Evolutionary conservation across 2,329 filamentous ascomycete genomes (phyloP), one percentile per base, ranked within the genome.

Genomic region (Clonostachys rosea): DNA sequence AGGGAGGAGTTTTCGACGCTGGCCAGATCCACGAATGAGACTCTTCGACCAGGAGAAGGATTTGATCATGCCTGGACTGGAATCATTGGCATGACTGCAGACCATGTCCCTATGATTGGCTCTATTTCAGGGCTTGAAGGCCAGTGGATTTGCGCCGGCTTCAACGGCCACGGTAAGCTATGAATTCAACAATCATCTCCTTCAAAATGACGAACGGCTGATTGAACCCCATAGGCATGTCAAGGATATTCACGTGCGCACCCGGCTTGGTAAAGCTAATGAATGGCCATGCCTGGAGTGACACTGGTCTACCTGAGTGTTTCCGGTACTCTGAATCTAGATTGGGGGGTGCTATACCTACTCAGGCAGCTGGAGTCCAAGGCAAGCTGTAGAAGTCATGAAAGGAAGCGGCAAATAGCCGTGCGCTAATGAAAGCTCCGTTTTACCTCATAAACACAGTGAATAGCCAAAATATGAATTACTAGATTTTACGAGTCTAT

Each of bases 71-170:
- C 64, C 3, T 76, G 72, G 72, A 71, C 66, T 2, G 73, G 71
- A 0, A 71, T 76, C 49, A 67, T 75, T 36, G 72, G 61, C 11
- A 69, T 74, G 68, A 75, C 70, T 39, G 56, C 63, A 0, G 70
- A 76, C 54, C 69, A 62, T 12, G 69, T 74, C 11, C 72, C 73
- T 1, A 68, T 74, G 48, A 59, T 76, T n/a, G 73, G 73, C 2
- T 54, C 56, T 2, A 54, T 76, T 6, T 59, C 68, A 8, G 60
- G 59, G 0, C 49, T 67, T 9, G 62, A 66, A 10, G 72, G 72
- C 5, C 72, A 76, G 46, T 76, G 63, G 55, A 62, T 75, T 9
- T 74, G 71, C 52, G 72, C 71, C 14, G 72, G 73, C 1, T 74
- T 75, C 49, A 74, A 75, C 52, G 35, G 35, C n/a, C 35, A 37